A percentile compares a stretch with the other conserved stretches of the same genome.
These are phyloP conservation scores for Fusarium torreyae DNA, from an alignment of 2,329 filamentous ascomycete genomes.

Conservation along the genomic window DNA sequence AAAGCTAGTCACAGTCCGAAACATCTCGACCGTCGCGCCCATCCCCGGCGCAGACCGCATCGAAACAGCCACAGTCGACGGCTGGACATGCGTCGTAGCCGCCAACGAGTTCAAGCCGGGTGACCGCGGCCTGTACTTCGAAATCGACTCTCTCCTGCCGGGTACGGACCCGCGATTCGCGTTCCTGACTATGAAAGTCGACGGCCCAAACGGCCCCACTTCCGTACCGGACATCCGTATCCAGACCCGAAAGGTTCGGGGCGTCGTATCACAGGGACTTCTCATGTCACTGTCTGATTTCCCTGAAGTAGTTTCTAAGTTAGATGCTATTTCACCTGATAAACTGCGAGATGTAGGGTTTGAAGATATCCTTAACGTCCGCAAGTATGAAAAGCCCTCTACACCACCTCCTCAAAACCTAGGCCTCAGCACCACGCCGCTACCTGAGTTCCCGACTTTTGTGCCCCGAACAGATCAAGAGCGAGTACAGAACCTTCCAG, in stretches of 20 bases:
- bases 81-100: constrained; percentile 45
- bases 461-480: constrained; percentile 46
- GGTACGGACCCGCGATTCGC: constrained; percentile 39
- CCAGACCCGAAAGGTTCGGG: constrained; percentile 37
- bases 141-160: constrained; percentile 47
- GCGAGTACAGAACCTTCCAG: constrained; percentile 45
- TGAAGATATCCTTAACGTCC: constrained; percentile 38
- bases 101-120: constrained; percentile 29
- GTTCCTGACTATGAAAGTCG: constrained; percentile 23
- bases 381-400: constrained; percentile 39
- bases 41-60: constrained; percentile 43
- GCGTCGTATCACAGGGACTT: constrained; percentile 44
- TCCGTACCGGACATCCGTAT: constrained; percentile 36
- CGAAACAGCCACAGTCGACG: constrained; percentile 38
- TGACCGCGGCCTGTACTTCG: constrained; percentile 42
- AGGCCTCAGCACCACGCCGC: background rate
- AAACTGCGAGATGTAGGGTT: constrained; percentile 35
- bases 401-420: background rate
- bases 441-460: constrained; percentile 42
- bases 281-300: constrained; percentile 40
- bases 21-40: constrained; percentile 34
- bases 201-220: background rate
- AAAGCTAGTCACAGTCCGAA: constrained; percentile 45
- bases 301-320: constrained; percentile 26
- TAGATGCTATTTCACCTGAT: background rate